phyloP scores from a whole-genome alignment of 768 basidiomycete genomes.

The Tricholoma saponaceum region DNA sequence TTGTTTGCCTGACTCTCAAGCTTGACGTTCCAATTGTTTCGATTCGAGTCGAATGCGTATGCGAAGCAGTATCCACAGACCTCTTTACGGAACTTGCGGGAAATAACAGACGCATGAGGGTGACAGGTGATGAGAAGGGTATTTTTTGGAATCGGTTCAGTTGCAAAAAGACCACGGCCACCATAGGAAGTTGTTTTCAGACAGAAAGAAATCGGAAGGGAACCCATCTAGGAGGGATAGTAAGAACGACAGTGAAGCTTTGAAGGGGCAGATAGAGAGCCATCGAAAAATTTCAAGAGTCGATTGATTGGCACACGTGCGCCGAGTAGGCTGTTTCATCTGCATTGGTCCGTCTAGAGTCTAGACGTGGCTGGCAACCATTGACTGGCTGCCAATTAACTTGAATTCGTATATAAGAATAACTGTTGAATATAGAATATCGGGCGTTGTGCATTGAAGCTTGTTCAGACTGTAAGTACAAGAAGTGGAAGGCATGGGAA shows the following conservation, averaged over 20 bases:
- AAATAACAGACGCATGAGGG: slow-evolving; percentile 57
- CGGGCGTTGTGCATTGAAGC: too few relatives aligned
- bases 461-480: too few relatives aligned
- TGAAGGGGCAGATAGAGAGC: neutral
- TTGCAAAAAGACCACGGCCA: slow-evolving; percentile 52
- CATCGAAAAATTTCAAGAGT: neutral
- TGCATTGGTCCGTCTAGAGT: neutral
- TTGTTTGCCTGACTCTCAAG: slow-evolving; percentile 17
- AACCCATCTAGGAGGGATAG: neutral
- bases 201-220: slow-evolving; percentile 3
- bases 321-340: neutral
- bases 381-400: too few relatives aligned
- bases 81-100: slow-evolving; percentile 61
- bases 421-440: too few relatives aligned
- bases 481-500: too few relatives aligned
- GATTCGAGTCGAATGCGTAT: slow-evolving; percentile 50
- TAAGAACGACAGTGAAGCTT: neutral
- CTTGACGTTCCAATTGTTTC: slow-evolving; percentile 43
- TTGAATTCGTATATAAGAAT: too few relatives aligned
- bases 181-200: slow-evolving; percentile 36
- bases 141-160: slow-evolving; percentile 33
- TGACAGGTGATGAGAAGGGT: slow-evolving; percentile 40
- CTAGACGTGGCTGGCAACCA: too few relatives aligned
- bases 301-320: neutral
- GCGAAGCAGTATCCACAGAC: slow-evolving; percentile 64